Conservation (phyloP, 768 basidiomycete genomes). For the Pleurotus cornucopiae region DNA sequence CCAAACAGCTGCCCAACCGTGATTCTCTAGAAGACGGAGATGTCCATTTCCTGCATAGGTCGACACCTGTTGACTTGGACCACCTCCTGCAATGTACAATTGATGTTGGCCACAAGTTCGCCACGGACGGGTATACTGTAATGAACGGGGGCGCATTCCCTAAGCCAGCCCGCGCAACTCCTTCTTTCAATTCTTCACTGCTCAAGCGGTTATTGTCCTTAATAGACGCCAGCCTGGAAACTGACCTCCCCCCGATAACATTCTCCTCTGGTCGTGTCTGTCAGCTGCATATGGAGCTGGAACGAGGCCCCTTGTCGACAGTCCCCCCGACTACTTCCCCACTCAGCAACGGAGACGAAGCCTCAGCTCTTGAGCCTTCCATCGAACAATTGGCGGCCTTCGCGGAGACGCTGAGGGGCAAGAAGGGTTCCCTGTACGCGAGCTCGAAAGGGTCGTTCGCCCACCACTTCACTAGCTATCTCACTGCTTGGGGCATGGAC, state of each 20-base stretch:
- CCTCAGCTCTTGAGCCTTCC: constrained; percentile 66
- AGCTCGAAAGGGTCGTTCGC: constrained; percentile 87
- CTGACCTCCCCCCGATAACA: constrained; percentile 37
- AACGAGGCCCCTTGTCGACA: constrained; percentile 46
- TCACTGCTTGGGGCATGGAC: constrained; percentile 95
- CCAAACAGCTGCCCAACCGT: constrained; percentile 15
- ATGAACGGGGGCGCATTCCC: constrained; percentile 25
- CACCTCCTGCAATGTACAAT: constrained; percentile 38
- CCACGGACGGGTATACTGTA: constrained; percentile 14
- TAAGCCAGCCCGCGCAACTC: constrained; percentile 33
- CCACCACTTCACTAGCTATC: constrained; percentile 87
- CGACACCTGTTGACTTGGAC: constrained; percentile 22
- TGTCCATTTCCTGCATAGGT: constrained; percentile 12
- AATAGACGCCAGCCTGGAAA: constrained; percentile 46
- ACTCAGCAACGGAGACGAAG: constrained; percentile 43
- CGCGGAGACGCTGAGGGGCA: constrained; percentile 78
- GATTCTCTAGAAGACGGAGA: constrained; percentile 3
- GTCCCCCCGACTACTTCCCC: constrained; percentile 23
- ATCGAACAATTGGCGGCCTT: constrained; percentile 76
- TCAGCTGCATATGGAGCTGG: constrained; percentile 62
- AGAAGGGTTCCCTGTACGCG: constrained; percentile 80
- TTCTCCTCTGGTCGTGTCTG: constrained; percentile 51
- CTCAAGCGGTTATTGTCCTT: constrained; percentile 59
- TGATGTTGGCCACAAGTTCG: constrained; percentile 46
- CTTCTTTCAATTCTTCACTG: constrained; percentile 43